A percentile compares a stretch with the other conserved stretches of the same genome.
Evolutionary conservation across 2,329 filamentous ascomycete species (phyloP).

Genomic region (Venturia aucupariae): DNA sequence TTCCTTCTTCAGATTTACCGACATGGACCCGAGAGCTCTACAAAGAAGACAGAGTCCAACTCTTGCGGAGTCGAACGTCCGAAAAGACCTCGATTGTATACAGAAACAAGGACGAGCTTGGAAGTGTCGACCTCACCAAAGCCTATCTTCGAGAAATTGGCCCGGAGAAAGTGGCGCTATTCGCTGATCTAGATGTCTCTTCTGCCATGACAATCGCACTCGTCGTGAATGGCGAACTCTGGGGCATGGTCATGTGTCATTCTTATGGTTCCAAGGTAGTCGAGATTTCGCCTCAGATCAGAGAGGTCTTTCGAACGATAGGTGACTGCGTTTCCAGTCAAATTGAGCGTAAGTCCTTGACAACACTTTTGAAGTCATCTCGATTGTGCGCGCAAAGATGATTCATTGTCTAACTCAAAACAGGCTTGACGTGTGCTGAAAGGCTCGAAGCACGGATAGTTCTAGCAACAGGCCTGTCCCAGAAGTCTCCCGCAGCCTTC

Average conservation of each 20-base stretch:
- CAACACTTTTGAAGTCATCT: not conserved
- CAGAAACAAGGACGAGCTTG: not conserved
- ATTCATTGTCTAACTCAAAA: not conserved
- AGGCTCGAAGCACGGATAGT: not conserved
- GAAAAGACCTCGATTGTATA: not conserved
- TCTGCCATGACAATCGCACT: not conserved
- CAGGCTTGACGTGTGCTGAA: not conserved
- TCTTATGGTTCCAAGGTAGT: not conserved
- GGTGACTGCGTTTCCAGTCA: constrained; percentile 3
- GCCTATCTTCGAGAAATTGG: not conserved
- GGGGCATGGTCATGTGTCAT: constrained; percentile 5
- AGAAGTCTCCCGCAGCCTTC: not conserved
- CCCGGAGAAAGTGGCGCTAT: not conserved
- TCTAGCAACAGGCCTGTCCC: not conserved
- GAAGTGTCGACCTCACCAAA: not conserved
- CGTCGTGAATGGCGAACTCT: constrained; percentile 1
- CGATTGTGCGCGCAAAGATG: not conserved
- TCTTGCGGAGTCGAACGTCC: not conserved
- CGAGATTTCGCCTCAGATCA: not conserved
- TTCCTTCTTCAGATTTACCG: constrained; percentile 1
- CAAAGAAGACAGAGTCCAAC: not conserved
- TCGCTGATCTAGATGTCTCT: not conserved
- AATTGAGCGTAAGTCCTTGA: not conserved
- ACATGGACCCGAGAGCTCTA: not conserved
- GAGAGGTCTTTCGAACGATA: not conserved